A percentile compares a stretch with the other conserved stretches of the same genome.
Conservation (phyloP, 1,284 basidiomycete species). For the Microbotryum intermedium region DNA sequence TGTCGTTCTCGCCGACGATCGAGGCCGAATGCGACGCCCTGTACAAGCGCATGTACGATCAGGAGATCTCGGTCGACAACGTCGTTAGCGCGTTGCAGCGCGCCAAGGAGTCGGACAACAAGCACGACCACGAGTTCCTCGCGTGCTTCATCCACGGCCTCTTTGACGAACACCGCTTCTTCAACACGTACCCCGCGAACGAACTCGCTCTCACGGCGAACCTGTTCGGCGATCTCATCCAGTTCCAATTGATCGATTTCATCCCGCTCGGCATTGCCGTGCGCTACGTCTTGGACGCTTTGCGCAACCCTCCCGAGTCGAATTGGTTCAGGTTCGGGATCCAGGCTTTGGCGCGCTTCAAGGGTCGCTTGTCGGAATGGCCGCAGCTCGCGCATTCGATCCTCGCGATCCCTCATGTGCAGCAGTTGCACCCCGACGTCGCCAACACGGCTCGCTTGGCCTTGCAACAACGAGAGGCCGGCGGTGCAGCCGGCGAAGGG, state of each 20-base stretch:
- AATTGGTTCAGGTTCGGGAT: slow-evolving; percentile 94
- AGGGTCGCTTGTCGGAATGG: slow-evolving; percentile 83
- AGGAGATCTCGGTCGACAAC: slow-evolving; percentile 80
- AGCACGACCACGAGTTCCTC: slow-evolving; percentile 88
- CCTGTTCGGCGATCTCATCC: slow-evolving; percentile 92
- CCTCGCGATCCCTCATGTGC: slow-evolving; percentile 74
- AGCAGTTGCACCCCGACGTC: slow-evolving; percentile 81
- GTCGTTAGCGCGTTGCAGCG: slow-evolving; percentile 80
- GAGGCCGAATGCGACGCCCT: slow-evolving; percentile 89
- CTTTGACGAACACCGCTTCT: slow-evolving; percentile 99
- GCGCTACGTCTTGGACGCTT: slow-evolving; percentile 89
- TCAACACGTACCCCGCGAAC: slow-evolving; percentile 90
- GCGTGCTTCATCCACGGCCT: slow-evolving; percentile 98
- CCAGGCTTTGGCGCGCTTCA: slow-evolving; percentile 81
- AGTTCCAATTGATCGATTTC: slow-evolving; percentile 85
- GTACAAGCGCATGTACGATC: slow-evolving; percentile 98
- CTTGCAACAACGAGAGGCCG: slow-evolving; percentile 46
- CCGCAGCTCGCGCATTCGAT: slow-evolving; percentile 85
- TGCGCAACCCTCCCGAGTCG: slow-evolving; percentile 79
- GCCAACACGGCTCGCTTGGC: slow-evolving; percentile 62
- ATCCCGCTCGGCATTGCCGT: slow-evolving; percentile 95
- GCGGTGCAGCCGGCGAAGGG: slow-evolving; percentile 18
- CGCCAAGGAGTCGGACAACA: slow-evolving; percentile 70
- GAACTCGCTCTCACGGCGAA: slow-evolving; percentile 94
- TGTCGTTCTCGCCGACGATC: slow-evolving; percentile 78